Evolutionary conservation across 805 yeast species (phyloP), one percentile per base, ranked within the genome.

Genomic region (Myxozyma neotropica): DNA sequence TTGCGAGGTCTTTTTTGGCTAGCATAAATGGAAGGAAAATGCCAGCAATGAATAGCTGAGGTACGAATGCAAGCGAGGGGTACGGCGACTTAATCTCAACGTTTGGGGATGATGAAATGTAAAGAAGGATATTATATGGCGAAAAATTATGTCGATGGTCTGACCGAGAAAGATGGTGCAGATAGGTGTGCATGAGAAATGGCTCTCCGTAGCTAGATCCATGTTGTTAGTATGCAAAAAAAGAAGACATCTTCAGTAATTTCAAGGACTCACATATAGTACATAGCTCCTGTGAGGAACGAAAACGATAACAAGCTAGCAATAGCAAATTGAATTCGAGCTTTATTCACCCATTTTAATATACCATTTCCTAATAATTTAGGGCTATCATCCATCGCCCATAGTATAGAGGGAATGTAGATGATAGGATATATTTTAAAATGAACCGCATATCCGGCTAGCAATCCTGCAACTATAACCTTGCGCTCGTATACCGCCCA

Each of bases 111-210:
- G 73, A 71, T n/a, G 74, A 68, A 13, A 73, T 72, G 63, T 77
- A 77, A 42, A 94, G 75, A 23, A 86, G 76, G 12, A 89, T 76
- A 71, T 92, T 88, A 81, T 92, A 94, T 1, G 92, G 77, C 3
- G 96, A 89, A 71, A 94, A 94, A 73, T 94, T 94, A 74, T 94
- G 99, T 49, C 99, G 82, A 73, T 94, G 99, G 72, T 94, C 99
- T 3, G 89, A 73, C 61, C 99, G 78, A 7, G 82, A 78, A 43
- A 93, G 75, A 72, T 93, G 99, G 71, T 93, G 92, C 3, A 90
- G 70, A 70, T 89, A 91, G 0, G 97, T 81, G 67, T 93, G 88
- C 43, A 83, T 77, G 12, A 94, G 60, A 70, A 86, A 93, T 64
- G 89, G 93, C 48, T 75, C 70, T 1, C 96, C 97, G 69, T 91